These are phyloP conservation scores for peach (Prunus persica) DNA, from an alignment of 306 rosid species.

Conservation along the genomic window Prunus_persica_NCBIv2 NC_034014.1:7340001-7340500, in stretches of 20 bases:
- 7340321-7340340: slow-evolving; percentile 6
- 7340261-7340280: background rate
- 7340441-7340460: background rate
- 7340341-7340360: slow-evolving; percentile 69
- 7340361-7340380: slow-evolving; percentile 56
- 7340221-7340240: background rate
- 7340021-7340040: slow-evolving; percentile 42
- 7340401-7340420: slow-evolving; percentile 42
- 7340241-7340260: background rate
- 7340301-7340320: background rate
- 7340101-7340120: background rate
- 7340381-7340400: slow-evolving; percentile 48
- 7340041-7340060: slow-evolving; percentile 18
- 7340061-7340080: slow-evolving; percentile 5
- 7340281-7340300: background rate
- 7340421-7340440: slow-evolving; percentile 64
- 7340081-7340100: background rate
- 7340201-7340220: background rate
- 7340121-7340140: slow-evolving; percentile 10
- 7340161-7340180: background rate
- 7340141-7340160: background rate
- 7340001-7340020: slow-evolving; percentile 38
- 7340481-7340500: background rate
- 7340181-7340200: background rate
- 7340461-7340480: background rate